Base-by-base conservation (phyloP, 2,329 filamentous ascomycete species). In the Xylariaceae sp. region DNA sequence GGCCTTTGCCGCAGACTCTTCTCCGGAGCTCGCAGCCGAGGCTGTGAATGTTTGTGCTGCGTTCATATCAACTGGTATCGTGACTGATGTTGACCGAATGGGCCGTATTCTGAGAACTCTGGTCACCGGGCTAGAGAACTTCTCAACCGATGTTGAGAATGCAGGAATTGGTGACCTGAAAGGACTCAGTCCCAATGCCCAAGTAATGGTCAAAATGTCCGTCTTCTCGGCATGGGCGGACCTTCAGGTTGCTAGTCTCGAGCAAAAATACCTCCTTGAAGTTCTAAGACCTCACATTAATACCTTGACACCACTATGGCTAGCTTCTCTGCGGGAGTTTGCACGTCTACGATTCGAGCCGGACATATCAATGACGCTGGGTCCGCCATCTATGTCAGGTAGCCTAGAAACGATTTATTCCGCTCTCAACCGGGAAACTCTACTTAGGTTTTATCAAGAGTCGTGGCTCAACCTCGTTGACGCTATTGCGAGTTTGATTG, bases 41-140 rank as follows among this genome's bases (percentile, higher is more conserved):
- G 94, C 95, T 15, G 89, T 99, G 59, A 95, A 95, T 65, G 94
- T 99, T 6, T 99, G 94, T 66, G 94, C 92, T n/a, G 91, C 89
- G 1, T 99, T 99, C 71, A 95, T 99, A 65, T 88, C 92, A 0
- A 96, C 92, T 0, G 94, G 94, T 13, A 97, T 99, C 51, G 94
- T 99, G 8, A 96, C 91, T 0, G 94, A 97, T 70, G 85, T 97
- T 8, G 95, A 99, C 62, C 85, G 94, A n/a, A 99, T 99, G 94
- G 94, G 94, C 19, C 87, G 94, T 53, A 99, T 99, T 49, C 80
- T 99, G 53, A 97, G 96, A 73, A 87, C 95, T 1, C 79, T 99
- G 2, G 89, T 96, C 5, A 86, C 87, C 41, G 92, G 92, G 0
- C 79, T 99, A 1, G 92, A 97, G 65, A 96, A 92, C 70, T 96